A percentile compares a stretch with the other conserved stretches of the same genome.
These are phyloP conservation scores for Colletotrichum sansevieriae DNA, from an alignment of 2,329 filamentous ascomycete species.

Conservation along the genomic window DNA sequence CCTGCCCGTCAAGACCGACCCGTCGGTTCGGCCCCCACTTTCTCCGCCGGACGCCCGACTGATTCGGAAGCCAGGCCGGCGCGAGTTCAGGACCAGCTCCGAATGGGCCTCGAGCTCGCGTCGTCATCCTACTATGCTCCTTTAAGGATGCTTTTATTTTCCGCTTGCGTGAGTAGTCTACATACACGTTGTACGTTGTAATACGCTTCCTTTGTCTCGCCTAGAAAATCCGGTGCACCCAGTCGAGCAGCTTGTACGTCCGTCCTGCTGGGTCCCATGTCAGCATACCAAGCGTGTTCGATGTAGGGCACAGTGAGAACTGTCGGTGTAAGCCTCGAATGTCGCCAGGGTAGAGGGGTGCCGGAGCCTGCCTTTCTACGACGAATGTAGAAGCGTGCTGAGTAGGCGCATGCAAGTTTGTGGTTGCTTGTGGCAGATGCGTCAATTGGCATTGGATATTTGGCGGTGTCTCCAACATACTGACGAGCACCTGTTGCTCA, in stretches of 20 bases:
- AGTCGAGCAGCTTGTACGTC: no score
- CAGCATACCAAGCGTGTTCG: no score
- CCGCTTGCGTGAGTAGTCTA: background rate
- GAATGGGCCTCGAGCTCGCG: background rate
- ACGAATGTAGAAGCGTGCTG: background rate
- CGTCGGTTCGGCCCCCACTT: constrained; percentile 5
- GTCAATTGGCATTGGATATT: background rate
- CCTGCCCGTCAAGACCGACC: background rate
- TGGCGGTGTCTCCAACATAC: background rate
- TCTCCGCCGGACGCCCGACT: constrained; percentile 30
- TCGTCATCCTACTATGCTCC: constrained; percentile 12
- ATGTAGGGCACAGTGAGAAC: no score
- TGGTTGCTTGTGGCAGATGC: background rate
- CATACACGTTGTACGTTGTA: background rate
- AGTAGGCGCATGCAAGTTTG: background rate
- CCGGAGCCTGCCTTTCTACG: no score
- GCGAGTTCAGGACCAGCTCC: constrained; percentile 11
- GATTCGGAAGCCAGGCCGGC: constrained; percentile 31
- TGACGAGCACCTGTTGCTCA: background rate
- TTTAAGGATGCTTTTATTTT: background rate
- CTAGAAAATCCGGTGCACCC: no score
- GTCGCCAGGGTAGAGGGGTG: no score
- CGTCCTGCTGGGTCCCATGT: no score
- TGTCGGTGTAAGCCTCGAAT: no score
- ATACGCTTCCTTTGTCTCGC: background rate